Percentiles rank a stretch among this genome's conserved stretches.
Conservation (phyloP, 2,329 filamentous ascomycete species). For the Cladosporium sp. region DNA sequence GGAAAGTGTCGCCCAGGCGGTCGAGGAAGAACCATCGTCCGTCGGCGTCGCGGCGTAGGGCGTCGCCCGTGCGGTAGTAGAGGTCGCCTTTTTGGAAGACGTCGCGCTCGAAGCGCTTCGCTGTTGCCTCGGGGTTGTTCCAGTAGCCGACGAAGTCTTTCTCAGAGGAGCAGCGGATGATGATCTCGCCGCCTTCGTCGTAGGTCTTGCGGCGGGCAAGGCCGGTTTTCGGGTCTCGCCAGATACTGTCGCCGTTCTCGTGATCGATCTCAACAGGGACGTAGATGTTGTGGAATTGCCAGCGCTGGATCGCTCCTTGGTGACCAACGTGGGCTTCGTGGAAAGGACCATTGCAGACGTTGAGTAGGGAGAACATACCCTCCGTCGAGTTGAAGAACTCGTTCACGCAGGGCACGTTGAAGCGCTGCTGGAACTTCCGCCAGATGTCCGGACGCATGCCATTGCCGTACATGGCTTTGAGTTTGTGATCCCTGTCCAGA, state of each 20-base stretch:
- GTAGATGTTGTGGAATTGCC: conserved; percentile 50
- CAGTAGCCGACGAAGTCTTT: conserved; percentile 66
- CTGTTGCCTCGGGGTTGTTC: conserved; percentile 62
- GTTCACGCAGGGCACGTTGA: conserved; percentile 57
- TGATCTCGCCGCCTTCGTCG: conserved; percentile 69
- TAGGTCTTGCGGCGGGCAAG: conserved; percentile 62
- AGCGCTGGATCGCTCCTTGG: conserved; percentile 60
- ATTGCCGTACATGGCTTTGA: conserved; percentile 61
- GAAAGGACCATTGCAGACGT: conserved; percentile 51
- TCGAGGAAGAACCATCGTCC: conserved; percentile 49
- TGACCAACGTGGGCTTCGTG: conserved; percentile 64
- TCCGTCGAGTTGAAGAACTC: conserved; percentile 81
- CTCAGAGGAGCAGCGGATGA: conserved; percentile 58
- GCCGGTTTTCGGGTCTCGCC: conserved; percentile 62
- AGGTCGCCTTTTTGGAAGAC: conserved; percentile 47
- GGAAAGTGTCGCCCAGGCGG: conserved; percentile 45
- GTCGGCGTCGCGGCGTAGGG: conserved; percentile 39
- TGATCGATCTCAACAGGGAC: conserved; percentile 67
- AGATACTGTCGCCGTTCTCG: conserved; percentile 59
- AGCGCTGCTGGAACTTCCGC: conserved; percentile 60
- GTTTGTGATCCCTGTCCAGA: conserved; percentile 55
- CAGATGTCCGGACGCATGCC: conserved; percentile 67
- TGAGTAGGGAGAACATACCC: conserved; percentile 58
- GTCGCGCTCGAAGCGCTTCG: conserved; percentile 48
- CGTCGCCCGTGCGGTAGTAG: conserved; percentile 47